Evolutionary conservation across 2,329 filamentous ascomycete species (phyloP).

Genomic region (Xylariaceae sp.): DNA sequence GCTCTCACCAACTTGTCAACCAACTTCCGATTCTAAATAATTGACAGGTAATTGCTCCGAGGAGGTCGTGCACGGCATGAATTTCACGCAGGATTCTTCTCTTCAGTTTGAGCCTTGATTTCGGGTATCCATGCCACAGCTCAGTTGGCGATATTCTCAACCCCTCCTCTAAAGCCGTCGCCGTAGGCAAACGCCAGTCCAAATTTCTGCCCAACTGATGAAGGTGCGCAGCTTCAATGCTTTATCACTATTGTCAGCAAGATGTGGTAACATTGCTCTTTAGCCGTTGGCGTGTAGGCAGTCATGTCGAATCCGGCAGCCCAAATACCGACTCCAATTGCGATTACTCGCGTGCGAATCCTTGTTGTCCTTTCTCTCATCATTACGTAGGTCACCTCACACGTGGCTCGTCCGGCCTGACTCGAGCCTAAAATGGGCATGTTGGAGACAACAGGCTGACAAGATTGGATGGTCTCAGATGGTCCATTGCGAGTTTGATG

Average conservation of each 20-base stretch:
- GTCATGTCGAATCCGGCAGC: slow-evolving; percentile 8
- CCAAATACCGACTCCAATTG: slow-evolving; percentile 20
- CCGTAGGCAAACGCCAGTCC: slow-evolving; percentile 11
- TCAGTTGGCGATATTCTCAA: neutral
- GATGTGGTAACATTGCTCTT: slow-evolving; percentile 16
- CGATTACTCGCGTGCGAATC: slow-evolving; percentile 35
- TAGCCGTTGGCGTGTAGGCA: neutral
- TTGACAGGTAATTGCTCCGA: neutral
- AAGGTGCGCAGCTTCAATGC: neutral
- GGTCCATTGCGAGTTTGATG: slow-evolving; percentile 42
- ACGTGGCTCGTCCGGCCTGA: neutral
- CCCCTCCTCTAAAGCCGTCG: neutral
- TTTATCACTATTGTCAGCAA: slow-evolving; percentile 1
- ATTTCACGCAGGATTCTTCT: no score
- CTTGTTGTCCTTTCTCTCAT: slow-evolving; percentile 34
- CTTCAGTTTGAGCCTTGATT: neutral
- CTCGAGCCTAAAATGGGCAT: neutral
- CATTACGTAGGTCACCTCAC: slow-evolving; percentile 34
- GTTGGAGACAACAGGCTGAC: neutral
- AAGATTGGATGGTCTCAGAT: slow-evolving; percentile 33
- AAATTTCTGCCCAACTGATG: slow-evolving; percentile 5
- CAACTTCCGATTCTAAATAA: neutral
- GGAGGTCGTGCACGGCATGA: no score
- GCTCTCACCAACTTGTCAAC: no score
- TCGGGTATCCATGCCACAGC: neutral